Evolutionary conservation across 2,329 filamentous ascomycete genomes (phyloP), one percentile per base, ranked within the genome.

Genomic region (Neonectria magnoliae): DNA sequence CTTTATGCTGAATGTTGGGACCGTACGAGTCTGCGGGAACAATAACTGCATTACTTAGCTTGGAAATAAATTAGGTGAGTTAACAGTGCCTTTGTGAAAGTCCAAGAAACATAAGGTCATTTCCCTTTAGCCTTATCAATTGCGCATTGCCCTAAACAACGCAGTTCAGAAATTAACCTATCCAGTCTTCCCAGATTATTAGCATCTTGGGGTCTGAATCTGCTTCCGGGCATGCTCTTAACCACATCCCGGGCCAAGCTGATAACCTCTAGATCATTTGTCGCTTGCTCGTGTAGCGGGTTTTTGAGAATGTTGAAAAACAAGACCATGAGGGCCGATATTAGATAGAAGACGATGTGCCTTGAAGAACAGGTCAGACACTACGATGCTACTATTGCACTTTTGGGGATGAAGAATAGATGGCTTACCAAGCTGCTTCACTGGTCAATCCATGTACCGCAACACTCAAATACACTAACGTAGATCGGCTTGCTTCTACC

Each of bases 401-500:
- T 61, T 14, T n/a, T n/a, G n/a, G n/a, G n/a, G n/a, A n/a, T n/a
- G n/a, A 44, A 51, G 20, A 22, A 4, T 11, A 25, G 20, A 44
- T n/a, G 36, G 11, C 56, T 41, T 5, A 85, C 83, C 83, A 85
- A 66, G 86, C 86, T 11, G 81, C 78, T 29, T 83, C 81, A 2
- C 80, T 78, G 0, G 79, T 75, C 1, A 87, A 68, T 0, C 77
- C 77, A 44, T 80, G 76, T 1, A 80, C 78, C 0, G 81, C 79
- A 0, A 77, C 76, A 31, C 79, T 76, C 2, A 87, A 71, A 60
- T 82, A 87, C 6, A 83, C 75, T 1, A 87, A 68, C 0, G 84
- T 86, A 1, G 84, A 85, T 14, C 86, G 81, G 64, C 85, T 86
- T 0, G 85, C 85, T 62, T 87, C 83, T 0, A 87, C 79, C 0